Percentiles rank a stretch among this genome's conserved stretches.
These are phyloP conservation scores for Luffa acutangula DNA, from an alignment of 306 rosid species.

Conservation along the genomic window DNA sequence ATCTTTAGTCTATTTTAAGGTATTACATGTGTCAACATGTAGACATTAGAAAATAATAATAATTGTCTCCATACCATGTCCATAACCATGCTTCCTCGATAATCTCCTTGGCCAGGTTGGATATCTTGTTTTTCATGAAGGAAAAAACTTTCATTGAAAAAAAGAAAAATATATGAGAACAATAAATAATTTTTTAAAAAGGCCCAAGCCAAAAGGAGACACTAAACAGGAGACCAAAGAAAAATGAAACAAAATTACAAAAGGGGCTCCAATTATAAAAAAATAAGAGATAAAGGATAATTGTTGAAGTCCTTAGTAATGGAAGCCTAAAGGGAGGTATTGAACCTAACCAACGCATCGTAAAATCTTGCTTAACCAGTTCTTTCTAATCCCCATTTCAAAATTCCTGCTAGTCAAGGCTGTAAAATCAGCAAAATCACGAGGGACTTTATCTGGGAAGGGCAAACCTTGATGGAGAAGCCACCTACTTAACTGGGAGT, in stretches of 20 bases:
- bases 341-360: no score
- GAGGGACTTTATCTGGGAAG: background rate
- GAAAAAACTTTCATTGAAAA: background rate
- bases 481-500: background rate
- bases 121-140: background rate
- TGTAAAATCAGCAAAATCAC: background rate
- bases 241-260: no score
- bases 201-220: background rate
- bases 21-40: background rate
- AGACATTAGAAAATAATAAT: no score
- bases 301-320: no score
- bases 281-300: background rate
- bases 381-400: background rate
- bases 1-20: background rate
- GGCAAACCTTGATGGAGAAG: background rate
- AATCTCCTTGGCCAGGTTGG: no score
- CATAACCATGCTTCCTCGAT: no score
- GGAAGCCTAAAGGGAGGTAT: no score
- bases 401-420: background rate
- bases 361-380: background rate
- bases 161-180: no score
- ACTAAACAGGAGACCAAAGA: background rate
- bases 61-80: no score
- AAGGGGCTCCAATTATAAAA: background rate
- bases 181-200: no score